A percentile compares a stretch with the other conserved stretches of the same genome.
These are phyloP conservation scores for Talaromyces sp. DNA, from an alignment of 2,329 filamentous ascomycete species.

Conservation along the genomic window DNA sequence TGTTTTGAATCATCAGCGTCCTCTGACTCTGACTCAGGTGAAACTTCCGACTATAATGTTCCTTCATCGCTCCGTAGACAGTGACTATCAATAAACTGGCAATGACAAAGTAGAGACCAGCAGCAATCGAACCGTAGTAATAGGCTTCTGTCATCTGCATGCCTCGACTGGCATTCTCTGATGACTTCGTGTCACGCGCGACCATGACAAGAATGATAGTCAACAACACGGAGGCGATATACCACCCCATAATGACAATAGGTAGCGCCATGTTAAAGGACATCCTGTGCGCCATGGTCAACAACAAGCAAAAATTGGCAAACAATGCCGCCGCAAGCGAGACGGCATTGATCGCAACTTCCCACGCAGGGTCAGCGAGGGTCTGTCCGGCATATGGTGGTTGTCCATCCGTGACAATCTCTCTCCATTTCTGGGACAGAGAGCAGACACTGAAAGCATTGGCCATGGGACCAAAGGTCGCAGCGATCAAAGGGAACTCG, in stretches of 20 bases:
- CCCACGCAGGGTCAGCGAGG: slow-evolving; percentile 23
- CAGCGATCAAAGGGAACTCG: slow-evolving; percentile 52
- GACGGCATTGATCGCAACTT: slow-evolving; percentile 51
- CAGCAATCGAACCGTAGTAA: slow-evolving; percentile 57
- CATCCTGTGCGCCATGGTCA: slow-evolving; percentile 56
- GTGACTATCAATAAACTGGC: slow-evolving; percentile 52
- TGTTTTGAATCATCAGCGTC: slow-evolving; percentile 46
- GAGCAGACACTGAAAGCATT: slow-evolving; percentile 53
- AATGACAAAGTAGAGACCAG: slow-evolving; percentile 53
- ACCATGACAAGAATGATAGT: slow-evolving; percentile 49
- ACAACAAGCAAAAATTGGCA: slow-evolving; percentile 51
- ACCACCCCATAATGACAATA: slow-evolving; percentile 57
- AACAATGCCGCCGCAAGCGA: slow-evolving; percentile 51
- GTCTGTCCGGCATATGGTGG: neutral
- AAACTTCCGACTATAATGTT: slow-evolving; percentile 54
- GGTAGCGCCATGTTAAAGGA: slow-evolving; percentile 54
- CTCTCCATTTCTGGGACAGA: slow-evolving; percentile 53
- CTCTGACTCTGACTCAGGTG: slow-evolving; percentile 52
- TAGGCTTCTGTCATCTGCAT: slow-evolving; percentile 51
- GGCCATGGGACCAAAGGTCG: slow-evolving; percentile 52
- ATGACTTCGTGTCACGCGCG: slow-evolving; percentile 35
- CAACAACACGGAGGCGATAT: slow-evolving; percentile 50
- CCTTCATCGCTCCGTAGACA: slow-evolving; percentile 50
- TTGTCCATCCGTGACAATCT: slow-evolving; percentile 43
- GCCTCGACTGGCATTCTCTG: slow-evolving; percentile 31